Evolutionary conservation across 371 early-diverging fungal genomes (phyloP), one percentile per base, ranked within the genome.

Genomic region (Mortierella sp.): DNA sequence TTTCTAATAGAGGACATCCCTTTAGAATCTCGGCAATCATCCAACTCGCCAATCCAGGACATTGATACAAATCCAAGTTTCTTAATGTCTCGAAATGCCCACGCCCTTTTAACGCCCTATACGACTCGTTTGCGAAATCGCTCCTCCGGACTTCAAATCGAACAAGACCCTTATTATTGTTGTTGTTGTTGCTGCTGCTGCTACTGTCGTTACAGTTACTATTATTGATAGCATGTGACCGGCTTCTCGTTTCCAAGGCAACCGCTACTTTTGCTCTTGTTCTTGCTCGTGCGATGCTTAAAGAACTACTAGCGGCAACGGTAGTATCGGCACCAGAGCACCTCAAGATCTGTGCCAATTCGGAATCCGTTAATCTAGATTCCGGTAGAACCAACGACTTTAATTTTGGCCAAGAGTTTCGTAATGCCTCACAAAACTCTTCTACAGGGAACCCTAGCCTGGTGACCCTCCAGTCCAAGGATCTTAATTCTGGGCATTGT

Each of bases 381-480:
- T 75, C 76, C 10, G 70, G 70, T 3, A 75, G 31, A 1, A 61
- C 60, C 66, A 75, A 53, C 5, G 51, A 22, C 5, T 35, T 19
- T 45, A 75, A 57, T 3, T 57, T 64, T 1, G 59, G 40, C 76
- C 76, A 75, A 23, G 53, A 43, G 7, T 54, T 43, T 29, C 64
- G 15, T n/a, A 75, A 22, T 10, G 69, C 62, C 15, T 70, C 58
- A 53, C 76, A 75, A 49, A 75, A 66, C 37, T 58, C 66, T 10
- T 75, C 43, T 17, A 75, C 66, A 0, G 76, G 76, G 13, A 75
- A 70, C 17, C 76, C 76, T 23, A 75, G 35, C 22, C 66, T 26
- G 12, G 76, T 66, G 10, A 75, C 70, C 7, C 66, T 60, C 76
- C 76, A 75, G 13, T 75, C 66, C 26, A 75, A 47, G 2, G 64